Evolutionary conservation across 1,284 basidiomycete genomes (phyloP).

Genomic region (Ustilago tritici): DNA sequence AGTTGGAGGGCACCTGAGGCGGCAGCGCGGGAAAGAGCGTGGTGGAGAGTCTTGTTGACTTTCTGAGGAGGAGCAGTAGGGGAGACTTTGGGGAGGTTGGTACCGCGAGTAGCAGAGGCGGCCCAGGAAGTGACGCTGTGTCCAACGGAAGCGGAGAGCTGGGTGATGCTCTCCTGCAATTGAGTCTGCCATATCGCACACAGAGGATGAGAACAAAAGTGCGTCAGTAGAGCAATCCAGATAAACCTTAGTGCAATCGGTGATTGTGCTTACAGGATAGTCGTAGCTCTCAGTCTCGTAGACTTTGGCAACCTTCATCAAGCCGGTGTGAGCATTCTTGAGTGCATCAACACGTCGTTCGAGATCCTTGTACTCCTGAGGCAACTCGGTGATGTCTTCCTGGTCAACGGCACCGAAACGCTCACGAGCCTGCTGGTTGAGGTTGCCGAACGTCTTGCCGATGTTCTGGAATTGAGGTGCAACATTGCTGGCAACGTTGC

Average conservation of each 20-base stretch:
- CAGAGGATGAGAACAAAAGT: not conserved
- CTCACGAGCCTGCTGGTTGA: constrained; percentile 76
- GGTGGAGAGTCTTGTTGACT: constrained; percentile 86
- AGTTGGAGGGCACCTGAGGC: constrained; percentile 77
- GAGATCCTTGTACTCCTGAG: constrained; percentile 90
- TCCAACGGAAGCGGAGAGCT: constrained; percentile 75
- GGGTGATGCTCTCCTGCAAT: constrained; percentile 73
- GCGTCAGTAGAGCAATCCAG: constrained; percentile 57
- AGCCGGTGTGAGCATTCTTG: constrained; percentile 77
- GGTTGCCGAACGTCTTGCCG: constrained; percentile 84
- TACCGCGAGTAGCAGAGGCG: constrained; percentile 82
- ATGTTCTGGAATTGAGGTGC: constrained; percentile 73
- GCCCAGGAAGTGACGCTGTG: constrained; percentile 86
- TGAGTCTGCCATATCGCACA: constrained; percentile 52
- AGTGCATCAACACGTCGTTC: constrained; percentile 94
- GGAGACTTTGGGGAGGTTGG: constrained; percentile 75
- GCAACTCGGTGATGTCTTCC: constrained; percentile 89
- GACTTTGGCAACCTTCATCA: constrained; percentile 76
- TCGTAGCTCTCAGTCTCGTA: constrained; percentile 68
- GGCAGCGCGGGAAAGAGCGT: constrained; percentile 88
- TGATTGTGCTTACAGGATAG: constrained; percentile 73
- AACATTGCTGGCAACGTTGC: constrained; percentile 60
- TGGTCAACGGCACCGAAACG: constrained; percentile 86
- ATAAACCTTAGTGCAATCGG: too few species aligned
- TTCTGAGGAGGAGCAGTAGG: constrained; percentile 73